Base-by-base conservation (phyloP, 2,329 filamentous ascomycete species). In the Mycocentrospora acerina region DNA sequence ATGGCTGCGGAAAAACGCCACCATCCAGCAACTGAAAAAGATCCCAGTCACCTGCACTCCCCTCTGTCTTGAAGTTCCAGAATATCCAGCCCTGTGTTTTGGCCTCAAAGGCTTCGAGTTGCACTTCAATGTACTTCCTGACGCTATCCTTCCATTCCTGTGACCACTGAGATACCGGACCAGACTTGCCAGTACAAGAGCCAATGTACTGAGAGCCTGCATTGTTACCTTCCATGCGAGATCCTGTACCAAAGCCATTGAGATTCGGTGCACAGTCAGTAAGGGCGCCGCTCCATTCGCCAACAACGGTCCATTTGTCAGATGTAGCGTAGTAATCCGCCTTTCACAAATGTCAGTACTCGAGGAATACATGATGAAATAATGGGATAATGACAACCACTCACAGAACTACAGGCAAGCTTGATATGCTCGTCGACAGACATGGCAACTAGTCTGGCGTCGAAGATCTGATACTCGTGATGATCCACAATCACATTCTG, bases 381-480 rank as follows among this genome's bases (percentile, higher is more conserved):
- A 3, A 11, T 17, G 7, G 10, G 22, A 7, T n/a, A n/a, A n/a
- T n/a, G 26, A 11, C 12, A 9, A 7, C 17, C 2, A 38, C 53
- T 12, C n/a, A 72, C 73, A 46, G 77, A 73, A 36, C 68, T 69
- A 64, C 82, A 86, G 35, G 77, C 78, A n/a, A 69, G 65, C 28
- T 72, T 60, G 26, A 79, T 64, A 46, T 86, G 83, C 40, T 78
- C 59, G 43, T 72, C 69, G 5, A 73, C 71, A 11, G 69, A 66
- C 61, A 78, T 61, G 19, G 69, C 68, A 13, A 81, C 66, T 12
- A 77, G 62, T 1, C 66, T 69, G 8, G 73, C 60, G 35, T 71
- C 75, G 62, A 85, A 85, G 40, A 81, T 73, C 56, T 85, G 78
- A 60, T 86, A 86, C 60, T 85, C 80, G 54, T 87, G 83, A 38